Base-by-base conservation (phyloP, 164 flowering plant genomes). In the Berberis thunbergii region DNA sequence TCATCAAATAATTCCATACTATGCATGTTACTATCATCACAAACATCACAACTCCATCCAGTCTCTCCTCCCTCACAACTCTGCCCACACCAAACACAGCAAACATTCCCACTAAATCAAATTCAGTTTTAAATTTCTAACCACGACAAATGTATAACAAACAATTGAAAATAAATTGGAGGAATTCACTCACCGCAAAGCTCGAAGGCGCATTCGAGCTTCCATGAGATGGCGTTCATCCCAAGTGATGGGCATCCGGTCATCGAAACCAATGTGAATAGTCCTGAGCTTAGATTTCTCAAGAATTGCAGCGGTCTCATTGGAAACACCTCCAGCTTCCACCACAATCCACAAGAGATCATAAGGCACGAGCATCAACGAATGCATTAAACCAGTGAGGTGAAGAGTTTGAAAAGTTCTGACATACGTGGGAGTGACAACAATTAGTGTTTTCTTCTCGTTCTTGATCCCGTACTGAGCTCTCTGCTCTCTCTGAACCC, bases 21-120 rank as follows among this genome's bases (percentile, higher is more conserved):
- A 62, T 91, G 96, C 91, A 91, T 81, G 68, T 94, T 94, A 73
- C 97, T 94, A 65, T 94, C 99, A 75, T 94, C 99, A 0, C 79
- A 95, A 94, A 94, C 83, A 91, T 74, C 80, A 94, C 91, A 64
- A 93, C 81, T 13, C 98, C 98, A 75, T 90, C 98, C 70, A 90
- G 62, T 64, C 74, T 88, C 83, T 77, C 56, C 39, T 90, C 92
- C 65, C 91, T 82, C 69, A 90, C 82, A 64, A 80, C 71, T 71
- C 98, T 90, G 86, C 63, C 48, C 69, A 75, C 65, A 54, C 7
- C 59, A 56, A 49, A 6, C 6, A 49, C 52, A 49, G 1, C 50
- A 48, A 48, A 71, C 49, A 74, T 11, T 60, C 42, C 69, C 13
- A 73, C 10, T 57, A 41, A 60, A 62, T 68, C 59, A 68, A 67